Percentiles rank a stretch among this genome's conserved stretches.
Conservation (phyloP, 2,329 filamentous ascomycete species). For the Trichoderma afroharzianum region DNA sequence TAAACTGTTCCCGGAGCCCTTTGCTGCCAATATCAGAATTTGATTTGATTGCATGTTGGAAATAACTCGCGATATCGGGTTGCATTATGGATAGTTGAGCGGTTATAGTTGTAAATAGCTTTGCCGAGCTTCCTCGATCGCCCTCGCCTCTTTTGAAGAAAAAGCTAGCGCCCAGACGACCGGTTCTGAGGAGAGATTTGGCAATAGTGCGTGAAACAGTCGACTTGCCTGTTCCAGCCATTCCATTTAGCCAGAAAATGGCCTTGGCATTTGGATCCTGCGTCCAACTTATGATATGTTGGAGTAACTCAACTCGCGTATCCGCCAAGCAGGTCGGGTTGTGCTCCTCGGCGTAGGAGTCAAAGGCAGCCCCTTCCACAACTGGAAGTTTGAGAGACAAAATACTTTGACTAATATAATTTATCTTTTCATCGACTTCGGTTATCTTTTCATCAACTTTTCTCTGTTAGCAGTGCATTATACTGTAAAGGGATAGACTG, state of each 20-base stretch:
- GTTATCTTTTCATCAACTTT: neutral
- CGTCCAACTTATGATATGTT: neutral
- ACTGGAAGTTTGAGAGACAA: neutral
- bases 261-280: neutral
- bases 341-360: neutral
- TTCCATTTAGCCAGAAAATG: conserved; percentile 7
- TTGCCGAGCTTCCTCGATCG: neutral
- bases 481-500: conserved; percentile 8
- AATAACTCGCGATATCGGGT: neutral
- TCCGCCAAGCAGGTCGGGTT: neutral
- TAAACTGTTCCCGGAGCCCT: neutral
- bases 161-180: neutral
- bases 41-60: neutral
- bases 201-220: neutral
- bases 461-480: neutral
- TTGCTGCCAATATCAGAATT: neutral
- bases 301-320: neutral
- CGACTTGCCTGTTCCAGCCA: neutral
- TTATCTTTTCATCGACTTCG: neutral
- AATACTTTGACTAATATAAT: neutral
- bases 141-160: conserved; percentile 4
- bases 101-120: neutral
- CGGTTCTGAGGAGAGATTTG: neutral
- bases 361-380: neutral
- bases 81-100: neutral